Conservation (phyloP, 345 rosid genomes). For the Aquilaria sinensis region DNA sequence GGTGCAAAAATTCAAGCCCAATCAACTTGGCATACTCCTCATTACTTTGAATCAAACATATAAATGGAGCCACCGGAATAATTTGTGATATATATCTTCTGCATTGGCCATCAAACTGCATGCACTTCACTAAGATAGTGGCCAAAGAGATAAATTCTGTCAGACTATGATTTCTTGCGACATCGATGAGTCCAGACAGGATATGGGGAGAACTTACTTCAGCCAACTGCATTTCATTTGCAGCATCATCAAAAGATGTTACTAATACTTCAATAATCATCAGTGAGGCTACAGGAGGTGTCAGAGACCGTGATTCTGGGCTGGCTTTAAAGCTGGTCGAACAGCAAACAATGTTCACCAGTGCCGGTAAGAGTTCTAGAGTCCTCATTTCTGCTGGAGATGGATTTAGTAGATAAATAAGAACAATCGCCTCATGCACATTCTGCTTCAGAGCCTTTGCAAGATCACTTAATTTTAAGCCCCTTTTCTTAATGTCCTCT, state of each 20-base stretch:
- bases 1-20: constrained; percentile 74
- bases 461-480: constrained; percentile 51
- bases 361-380: constrained; percentile 72
- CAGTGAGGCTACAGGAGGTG: constrained; percentile 81
- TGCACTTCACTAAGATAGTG: constrained; percentile 70
- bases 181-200: constrained; percentile 55
- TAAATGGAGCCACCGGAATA: constrained; percentile 57
- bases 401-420: constrained; percentile 74
- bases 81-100: constrained; percentile 48
- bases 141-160: constrained; percentile 61
- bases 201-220: constrained; percentile 63
- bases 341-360: constrained; percentile 64
- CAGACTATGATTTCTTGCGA: constrained; percentile 39
- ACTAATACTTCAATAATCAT: constrained; percentile 84
- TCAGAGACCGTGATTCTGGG: constrained; percentile 34
- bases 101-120: constrained; percentile 81
- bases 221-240: constrained; percentile 68
- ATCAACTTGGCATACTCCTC: constrained; percentile 39
- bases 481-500: constrained; percentile 65
- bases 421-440: constrained; percentile 76
- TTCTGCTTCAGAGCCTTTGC: constrained; percentile 68
- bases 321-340: constrained; percentile 28
- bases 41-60: constrained; percentile 45
- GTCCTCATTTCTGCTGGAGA: constrained; percentile 77
- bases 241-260: constrained; percentile 70